Evolutionary conservation across 768 basidiomycete species (phyloP).

Genomic region (Russula vinacea): DNA sequence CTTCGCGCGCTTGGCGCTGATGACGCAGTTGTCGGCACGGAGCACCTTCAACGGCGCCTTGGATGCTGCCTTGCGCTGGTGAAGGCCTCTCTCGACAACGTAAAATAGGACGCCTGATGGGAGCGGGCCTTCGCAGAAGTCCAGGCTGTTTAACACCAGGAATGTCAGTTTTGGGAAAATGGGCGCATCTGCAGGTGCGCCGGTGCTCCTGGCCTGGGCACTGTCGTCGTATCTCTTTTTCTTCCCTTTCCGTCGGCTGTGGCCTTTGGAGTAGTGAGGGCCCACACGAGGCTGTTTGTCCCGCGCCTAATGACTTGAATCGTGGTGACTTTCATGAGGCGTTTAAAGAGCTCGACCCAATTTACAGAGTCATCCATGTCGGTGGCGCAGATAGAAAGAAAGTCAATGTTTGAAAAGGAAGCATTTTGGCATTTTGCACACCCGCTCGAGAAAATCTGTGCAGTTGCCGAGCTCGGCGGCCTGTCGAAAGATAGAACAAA

Average conservation of each 20-base stretch:
- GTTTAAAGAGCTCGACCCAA: constrained; percentile 9
- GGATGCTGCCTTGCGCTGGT: neutral
- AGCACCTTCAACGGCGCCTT: neutral
- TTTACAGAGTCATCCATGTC: neutral
- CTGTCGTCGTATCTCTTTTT: neutral
- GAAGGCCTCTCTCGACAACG: neutral
- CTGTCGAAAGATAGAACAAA: neutral
- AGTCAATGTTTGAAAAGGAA: constrained; percentile 6
- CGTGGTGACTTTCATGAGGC: neutral
- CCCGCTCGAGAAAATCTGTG: neutral
- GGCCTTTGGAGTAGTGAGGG: constrained; percentile 4
- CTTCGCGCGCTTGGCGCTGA: neutral
- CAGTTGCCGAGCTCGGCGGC: no score
- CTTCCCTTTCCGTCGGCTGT: neutral
- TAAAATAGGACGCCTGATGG: neutral
- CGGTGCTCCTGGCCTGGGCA: neutral
- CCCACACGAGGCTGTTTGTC: constrained; percentile 1
- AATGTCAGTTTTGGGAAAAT: constrained; percentile 11
- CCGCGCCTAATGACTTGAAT: constrained; percentile 4
- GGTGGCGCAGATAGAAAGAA: constrained; percentile 10
- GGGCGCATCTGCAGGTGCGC: no score
- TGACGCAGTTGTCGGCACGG: neutral
- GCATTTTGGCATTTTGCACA: neutral
- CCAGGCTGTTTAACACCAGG: neutral
- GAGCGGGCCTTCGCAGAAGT: neutral